Percentiles rank a stretch among this genome's conserved stretches.
phyloP scores from a whole-genome alignment of 2,329 filamentous ascomycete species.

The Neofusicoccum kwambonambiense region DNA sequence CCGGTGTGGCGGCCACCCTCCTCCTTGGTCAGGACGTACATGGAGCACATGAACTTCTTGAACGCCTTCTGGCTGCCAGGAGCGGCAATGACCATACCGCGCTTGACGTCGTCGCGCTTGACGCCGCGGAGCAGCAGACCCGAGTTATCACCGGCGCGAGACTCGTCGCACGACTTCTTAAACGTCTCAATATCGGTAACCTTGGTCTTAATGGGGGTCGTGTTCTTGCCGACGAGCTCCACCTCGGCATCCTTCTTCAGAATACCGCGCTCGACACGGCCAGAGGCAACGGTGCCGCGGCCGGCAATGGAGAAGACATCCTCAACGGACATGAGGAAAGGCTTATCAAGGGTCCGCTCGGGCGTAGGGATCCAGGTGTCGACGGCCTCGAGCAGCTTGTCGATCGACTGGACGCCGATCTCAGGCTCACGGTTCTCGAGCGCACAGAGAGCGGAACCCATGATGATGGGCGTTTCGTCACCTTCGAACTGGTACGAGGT shows the following conservation, averaged over 20 bases:
- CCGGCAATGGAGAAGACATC: slow-evolving; percentile 61
- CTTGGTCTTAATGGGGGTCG: slow-evolving; percentile 89
- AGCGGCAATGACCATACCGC: slow-evolving; percentile 90
- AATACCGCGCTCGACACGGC: slow-evolving; percentile 92
- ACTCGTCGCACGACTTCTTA: slow-evolving; percentile 99
- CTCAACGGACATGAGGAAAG: slow-evolving; percentile 98
- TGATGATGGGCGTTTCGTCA: slow-evolving; percentile 94
- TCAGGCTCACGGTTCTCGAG: slow-evolving; percentile 83
- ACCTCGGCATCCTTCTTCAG: slow-evolving; percentile 94
- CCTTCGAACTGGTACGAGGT: slow-evolving; percentile 93
- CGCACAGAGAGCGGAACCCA: slow-evolving; percentile 94
- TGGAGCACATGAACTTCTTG: slow-evolving; percentile 88
- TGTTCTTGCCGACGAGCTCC: slow-evolving; percentile 87
- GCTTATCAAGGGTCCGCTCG: slow-evolving; percentile 91
- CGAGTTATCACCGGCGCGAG: slow-evolving; percentile 95
- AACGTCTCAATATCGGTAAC: slow-evolving; percentile 99
- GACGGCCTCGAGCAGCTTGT: slow-evolving; percentile 85
- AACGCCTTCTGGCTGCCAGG: slow-evolving; percentile 84
- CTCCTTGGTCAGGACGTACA: slow-evolving; percentile 97
- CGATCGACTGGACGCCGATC: slow-evolving; percentile 83
- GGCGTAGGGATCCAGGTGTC: slow-evolving; percentile 97
- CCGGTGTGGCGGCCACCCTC: slow-evolving; percentile 97
- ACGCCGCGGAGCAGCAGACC: slow-evolving; percentile 94
- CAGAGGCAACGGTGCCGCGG: slow-evolving; percentile 94
- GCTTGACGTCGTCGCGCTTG: slow-evolving; percentile 88